A percentile compares a stretch with the other conserved stretches of the same genome.
Conservation (phyloP, 2,329 filamentous ascomycete genomes). For the Alternaria brassicicola region DNA sequence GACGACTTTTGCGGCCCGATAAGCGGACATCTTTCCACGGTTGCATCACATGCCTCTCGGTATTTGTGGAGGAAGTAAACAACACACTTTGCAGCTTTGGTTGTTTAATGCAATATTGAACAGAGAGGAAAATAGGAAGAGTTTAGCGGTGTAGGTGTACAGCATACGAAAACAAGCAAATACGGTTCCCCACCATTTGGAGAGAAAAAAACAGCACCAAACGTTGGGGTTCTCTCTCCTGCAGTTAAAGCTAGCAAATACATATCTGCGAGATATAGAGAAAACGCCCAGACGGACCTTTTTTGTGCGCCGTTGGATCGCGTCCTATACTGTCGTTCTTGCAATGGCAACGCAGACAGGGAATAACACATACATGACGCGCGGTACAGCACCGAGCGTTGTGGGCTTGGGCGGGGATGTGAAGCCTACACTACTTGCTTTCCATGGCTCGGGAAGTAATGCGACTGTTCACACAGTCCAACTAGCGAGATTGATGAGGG, state of each 20-base stretch:
- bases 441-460: conserved; percentile 47
- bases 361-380: neutral
- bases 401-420: neutral
- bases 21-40: neutral
- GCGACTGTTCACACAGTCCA: conserved; percentile 43
- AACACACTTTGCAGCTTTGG: neutral
- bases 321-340: neutral
- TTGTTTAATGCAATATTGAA: neutral
- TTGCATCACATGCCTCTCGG: neutral
- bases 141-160: neutral
- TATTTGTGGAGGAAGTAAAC: neutral
- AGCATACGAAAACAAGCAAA: neutral
- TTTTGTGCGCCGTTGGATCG: neutral
- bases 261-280: neutral
- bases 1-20: conserved; percentile 2
- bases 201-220: neutral
- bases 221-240: neutral
- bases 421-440: conserved; percentile 44
- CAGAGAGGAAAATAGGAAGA: neutral
- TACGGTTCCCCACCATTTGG: neutral
- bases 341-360: neutral
- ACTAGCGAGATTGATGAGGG: conserved; percentile 35
- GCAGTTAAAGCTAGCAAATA: neutral
- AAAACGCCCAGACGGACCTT: neutral
- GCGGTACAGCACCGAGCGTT: neutral